These are phyloP conservation scores for Inga oerstediana DNA, from an alignment of 306 rosid genomes.

Conservation along the genomic window DNA sequence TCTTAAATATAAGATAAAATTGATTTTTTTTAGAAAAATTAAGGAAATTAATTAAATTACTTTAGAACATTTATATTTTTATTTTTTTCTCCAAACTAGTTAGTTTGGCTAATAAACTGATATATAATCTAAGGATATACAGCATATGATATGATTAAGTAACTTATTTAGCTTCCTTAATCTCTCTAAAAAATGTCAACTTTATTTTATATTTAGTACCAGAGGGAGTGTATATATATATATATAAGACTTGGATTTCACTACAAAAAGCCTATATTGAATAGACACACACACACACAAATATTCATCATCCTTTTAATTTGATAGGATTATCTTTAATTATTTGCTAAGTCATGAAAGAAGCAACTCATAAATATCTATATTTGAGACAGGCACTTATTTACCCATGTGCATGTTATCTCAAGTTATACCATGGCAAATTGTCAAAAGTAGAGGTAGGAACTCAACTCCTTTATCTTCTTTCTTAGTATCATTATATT, in stretches of 20 bases:
- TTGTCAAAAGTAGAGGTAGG: conserved; percentile 2
- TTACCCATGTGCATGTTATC: conserved; percentile 23
- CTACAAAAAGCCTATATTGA: not conserved
- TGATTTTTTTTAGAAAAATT: too few relatives aligned
- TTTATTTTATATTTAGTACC: too few relatives aligned
- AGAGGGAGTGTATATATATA: not conserved
- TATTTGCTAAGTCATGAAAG: not conserved
- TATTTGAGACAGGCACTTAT: not conserved
- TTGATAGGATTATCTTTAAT: not conserved
- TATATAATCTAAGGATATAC: too few relatives aligned
- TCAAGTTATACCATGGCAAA: not conserved
- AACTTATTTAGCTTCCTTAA: too few relatives aligned
- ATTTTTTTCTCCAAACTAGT: too few relatives aligned
- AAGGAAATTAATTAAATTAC: too few relatives aligned
- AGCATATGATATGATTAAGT: too few relatives aligned
- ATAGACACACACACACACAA: not conserved
- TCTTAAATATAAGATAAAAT: too few relatives aligned
- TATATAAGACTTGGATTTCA: not conserved
- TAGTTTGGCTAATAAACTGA: too few relatives aligned
- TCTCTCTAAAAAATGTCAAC: too few relatives aligned
- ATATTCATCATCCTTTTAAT: not conserved
- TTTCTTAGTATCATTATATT: not conserved
- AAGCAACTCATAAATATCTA: not conserved
- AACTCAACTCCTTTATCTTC: not conserved
- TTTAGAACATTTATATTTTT: too few relatives aligned